Conservation (phyloP, 495 filamentous ascomycete species). For the Jackrogersella minutella region DNA sequence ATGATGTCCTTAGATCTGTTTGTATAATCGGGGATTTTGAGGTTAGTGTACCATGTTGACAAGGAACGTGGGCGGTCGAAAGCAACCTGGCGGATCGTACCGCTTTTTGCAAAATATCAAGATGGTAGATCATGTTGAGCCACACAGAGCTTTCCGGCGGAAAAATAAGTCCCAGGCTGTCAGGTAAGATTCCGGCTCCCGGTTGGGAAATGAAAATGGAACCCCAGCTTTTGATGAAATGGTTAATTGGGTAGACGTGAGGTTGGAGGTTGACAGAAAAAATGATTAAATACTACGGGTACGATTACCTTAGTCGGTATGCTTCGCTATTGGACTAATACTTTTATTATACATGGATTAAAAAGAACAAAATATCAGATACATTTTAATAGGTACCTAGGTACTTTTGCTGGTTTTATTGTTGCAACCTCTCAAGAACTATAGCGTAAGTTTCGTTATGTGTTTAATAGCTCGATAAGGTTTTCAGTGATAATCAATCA, state of each 20-base stretch:
- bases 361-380: not conserved
- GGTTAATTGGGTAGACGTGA: conserved; percentile 1
- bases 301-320: not conserved
- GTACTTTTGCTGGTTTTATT: no score
- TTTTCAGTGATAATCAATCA: not conserved
- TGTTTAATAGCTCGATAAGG: not conserved
- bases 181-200: conserved; percentile 7
- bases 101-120: conserved; percentile 26
- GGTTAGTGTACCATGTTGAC: conserved; percentile 29
- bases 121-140: conserved; percentile 28
- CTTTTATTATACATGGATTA: not conserved
- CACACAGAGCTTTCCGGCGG: conserved; percentile 18
- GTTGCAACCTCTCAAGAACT: no score
- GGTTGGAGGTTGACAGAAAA: not conserved
- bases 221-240: not conserved
- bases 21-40: conserved; percentile 10
- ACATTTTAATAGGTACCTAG: not conserved
- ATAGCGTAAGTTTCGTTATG: not conserved
- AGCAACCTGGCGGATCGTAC: conserved; percentile 33
- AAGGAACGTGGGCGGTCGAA: conserved; percentile 19
- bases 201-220: conserved; percentile 12
- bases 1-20: conserved; percentile 13
- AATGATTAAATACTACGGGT: not conserved
- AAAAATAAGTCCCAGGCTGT: conserved; percentile 7
- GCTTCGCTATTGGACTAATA: not conserved